These are phyloP conservation scores for Hemerocallis citrina DNA, from an alignment of 106 monocot species.

Conservation along the genomic window DNA sequence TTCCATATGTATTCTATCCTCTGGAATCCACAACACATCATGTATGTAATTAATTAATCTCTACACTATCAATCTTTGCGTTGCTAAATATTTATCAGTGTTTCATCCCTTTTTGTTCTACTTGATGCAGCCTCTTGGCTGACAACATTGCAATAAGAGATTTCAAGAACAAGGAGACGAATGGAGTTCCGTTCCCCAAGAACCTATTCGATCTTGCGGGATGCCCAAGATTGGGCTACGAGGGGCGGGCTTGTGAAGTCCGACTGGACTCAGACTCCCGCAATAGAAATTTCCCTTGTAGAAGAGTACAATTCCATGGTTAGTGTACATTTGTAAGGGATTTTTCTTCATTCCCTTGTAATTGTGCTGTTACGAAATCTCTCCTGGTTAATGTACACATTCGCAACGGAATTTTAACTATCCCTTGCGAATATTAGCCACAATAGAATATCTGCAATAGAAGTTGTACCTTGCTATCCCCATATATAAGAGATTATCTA, in stretches of 20 bases:
- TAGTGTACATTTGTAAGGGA: too few relatives aligned
- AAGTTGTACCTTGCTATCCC: too few relatives aligned
- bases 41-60: too few relatives aligned
- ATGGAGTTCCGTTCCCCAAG: constrained; percentile 7
- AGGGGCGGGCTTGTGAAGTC: constrained; percentile 10
- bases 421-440: too few relatives aligned
- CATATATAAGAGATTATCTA: too few relatives aligned
- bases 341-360: too few relatives aligned
- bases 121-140: constrained; percentile 1
- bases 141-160: constrained; percentile 6
- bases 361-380: too few relatives aligned
- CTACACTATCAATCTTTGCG: not conserved
- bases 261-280: constrained; percentile 9
- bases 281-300: too few relatives aligned
- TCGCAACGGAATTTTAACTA: too few relatives aligned
- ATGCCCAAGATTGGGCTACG: constrained; percentile 16
- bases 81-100: not conserved
- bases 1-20: constrained; percentile 25
- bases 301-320: too few relatives aligned
- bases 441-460: too few relatives aligned
- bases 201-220: constrained; percentile 13
- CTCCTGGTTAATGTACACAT: too few relatives aligned
- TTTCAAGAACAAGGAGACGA: constrained; percentile 1
- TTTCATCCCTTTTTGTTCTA: not conserved
- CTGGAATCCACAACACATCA: constrained; percentile 15